These are phyloP conservation scores for Trichosporon ovoides DNA, from an alignment of 1,284 basidiomycete genomes.

Conservation along the genomic window DNA sequence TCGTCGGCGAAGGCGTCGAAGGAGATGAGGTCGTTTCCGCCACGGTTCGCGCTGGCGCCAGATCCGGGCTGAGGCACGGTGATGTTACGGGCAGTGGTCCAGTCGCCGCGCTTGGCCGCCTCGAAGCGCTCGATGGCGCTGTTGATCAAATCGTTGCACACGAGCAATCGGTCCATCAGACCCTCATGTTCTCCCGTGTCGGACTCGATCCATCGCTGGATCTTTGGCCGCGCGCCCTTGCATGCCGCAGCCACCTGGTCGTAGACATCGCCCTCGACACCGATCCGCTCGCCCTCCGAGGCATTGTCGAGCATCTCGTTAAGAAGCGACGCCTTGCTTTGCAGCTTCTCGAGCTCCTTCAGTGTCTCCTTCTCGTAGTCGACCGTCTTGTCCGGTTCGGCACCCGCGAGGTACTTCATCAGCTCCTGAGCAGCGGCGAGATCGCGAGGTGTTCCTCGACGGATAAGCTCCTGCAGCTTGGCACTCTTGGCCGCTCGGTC, in stretches of 20 bases:
- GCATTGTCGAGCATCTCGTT: slow-evolving; percentile 97
- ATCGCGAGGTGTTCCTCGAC: slow-evolving; percentile 91
- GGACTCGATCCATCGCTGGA: slow-evolving; percentile 98
- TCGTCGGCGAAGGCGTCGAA: slow-evolving; percentile 49
- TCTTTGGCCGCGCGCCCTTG: slow-evolving; percentile 77
- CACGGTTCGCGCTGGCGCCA: slow-evolving; percentile 16
- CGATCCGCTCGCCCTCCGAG: slow-evolving; percentile 70
- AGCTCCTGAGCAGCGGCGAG: slow-evolving; percentile 93
- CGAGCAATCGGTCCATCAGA: slow-evolving; percentile 86
- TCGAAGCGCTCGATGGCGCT: slow-evolving; percentile 83
- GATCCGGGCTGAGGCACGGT: slow-evolving; percentile 21
- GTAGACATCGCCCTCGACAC: slow-evolving; percentile 83
- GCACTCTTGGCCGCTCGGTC: slow-evolving; percentile 92
- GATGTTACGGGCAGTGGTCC: slow-evolving; percentile 42
- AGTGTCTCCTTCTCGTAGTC: slow-evolving; percentile 87
- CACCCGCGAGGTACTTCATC: slow-evolving; percentile 93
- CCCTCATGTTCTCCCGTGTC: slow-evolving; percentile 67
- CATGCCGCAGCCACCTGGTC: slow-evolving; percentile 90
- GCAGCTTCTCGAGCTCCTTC: slow-evolving; percentile 87
- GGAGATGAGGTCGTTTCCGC: slow-evolving; percentile 43
- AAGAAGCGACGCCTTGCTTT: slow-evolving; percentile 85
- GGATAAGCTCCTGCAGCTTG: slow-evolving; percentile 96
- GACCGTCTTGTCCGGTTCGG: slow-evolving; percentile 87
- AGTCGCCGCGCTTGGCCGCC: slow-evolving; percentile 86
- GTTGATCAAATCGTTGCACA: slow-evolving; percentile 98